phyloP scores from a whole-genome alignment of 352 stramenopile species.

The Globisporangium paddicum region DNA sequence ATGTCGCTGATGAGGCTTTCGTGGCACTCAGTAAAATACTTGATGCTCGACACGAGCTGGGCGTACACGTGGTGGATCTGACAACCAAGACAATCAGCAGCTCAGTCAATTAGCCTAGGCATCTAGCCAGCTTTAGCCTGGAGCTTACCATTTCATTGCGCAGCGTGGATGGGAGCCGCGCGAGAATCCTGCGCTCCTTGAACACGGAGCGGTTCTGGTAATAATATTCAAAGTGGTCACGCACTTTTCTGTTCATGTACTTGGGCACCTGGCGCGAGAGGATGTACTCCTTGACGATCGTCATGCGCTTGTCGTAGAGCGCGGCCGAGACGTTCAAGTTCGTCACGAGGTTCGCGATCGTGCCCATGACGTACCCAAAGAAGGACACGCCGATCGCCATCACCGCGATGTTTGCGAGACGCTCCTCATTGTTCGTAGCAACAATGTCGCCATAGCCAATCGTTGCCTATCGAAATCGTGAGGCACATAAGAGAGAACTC shows the following conservation, averaged over 20 bases:
- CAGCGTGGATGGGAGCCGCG: slow-evolving; percentile 59
- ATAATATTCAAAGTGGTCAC: slow-evolving; percentile 82
- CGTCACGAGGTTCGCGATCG: slow-evolving; percentile 73
- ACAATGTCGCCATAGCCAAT: slow-evolving; percentile 84
- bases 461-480: slow-evolving; percentile 34
- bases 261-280: slow-evolving; percentile 70
- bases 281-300: slow-evolving; percentile 83
- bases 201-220: slow-evolving; percentile 85
- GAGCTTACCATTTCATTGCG: slow-evolving; percentile 75
- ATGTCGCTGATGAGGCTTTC: slow-evolving; percentile 82
- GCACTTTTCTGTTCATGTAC: slow-evolving; percentile 68
- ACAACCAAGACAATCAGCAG: background rate
- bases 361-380: slow-evolving; percentile 85
- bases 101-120: background rate
- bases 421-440: slow-evolving; percentile 59
- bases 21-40: slow-evolving; percentile 71
- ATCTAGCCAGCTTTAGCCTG: background rate
- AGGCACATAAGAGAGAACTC: background rate
- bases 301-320: slow-evolving; percentile 78
- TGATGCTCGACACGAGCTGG: slow-evolving; percentile 64
- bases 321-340: slow-evolving; percentile 72
- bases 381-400: slow-evolving; percentile 84
- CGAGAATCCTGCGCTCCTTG: slow-evolving; percentile 62
- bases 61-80: slow-evolving; percentile 76
- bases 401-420: slow-evolving; percentile 62